Percentiles rank a stretch among this genome's conserved stretches.
phyloP scores from a whole-genome alignment of 257 asterid species.

The Plectranthus barbatus region DNA sequence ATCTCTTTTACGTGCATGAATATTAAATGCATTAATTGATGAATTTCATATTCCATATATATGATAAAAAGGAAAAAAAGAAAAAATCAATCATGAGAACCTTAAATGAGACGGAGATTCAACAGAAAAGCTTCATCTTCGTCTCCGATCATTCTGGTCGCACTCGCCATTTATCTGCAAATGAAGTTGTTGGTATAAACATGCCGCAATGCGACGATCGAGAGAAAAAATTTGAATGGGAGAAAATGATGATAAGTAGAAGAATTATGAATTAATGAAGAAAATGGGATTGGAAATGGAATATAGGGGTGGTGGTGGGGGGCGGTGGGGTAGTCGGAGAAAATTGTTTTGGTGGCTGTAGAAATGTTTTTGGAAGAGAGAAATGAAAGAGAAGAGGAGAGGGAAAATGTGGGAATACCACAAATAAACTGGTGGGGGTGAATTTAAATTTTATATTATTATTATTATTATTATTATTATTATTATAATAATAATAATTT shows the following conservation, averaged over 20 bases:
- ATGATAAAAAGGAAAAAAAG: too few species aligned
- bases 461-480: too few species aligned
- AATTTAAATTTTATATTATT: slow-evolving; percentile 16
- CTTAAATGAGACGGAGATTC: slow-evolving; percentile 28
- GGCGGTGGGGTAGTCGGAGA: slow-evolving; percentile 9
- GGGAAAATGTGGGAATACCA: slow-evolving; percentile 13
- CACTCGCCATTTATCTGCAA: slow-evolving; percentile 22
- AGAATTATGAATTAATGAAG: background rate
- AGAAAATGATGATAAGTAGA: background rate
- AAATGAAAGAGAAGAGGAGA: background rate
- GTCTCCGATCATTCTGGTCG: slow-evolving; percentile 21
- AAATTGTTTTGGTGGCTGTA: slow-evolving; percentile 3
- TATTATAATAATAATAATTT: too few species aligned
- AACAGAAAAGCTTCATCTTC: slow-evolving; percentile 20
- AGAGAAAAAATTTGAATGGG: background rate
- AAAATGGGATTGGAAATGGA: background rate
- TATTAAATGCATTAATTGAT: too few species aligned
- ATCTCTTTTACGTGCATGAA: background rate
- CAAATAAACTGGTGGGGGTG: slow-evolving; percentile 19
- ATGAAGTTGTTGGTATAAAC: slow-evolving; percentile 3
- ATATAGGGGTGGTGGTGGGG: background rate
- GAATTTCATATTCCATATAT: too few species aligned
- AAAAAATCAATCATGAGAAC: slow-evolving; percentile 14
- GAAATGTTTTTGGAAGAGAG: slow-evolving; percentile 3
- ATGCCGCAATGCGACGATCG: background rate